Evolutionary conservation across 345 rosid genomes (phyloP).

Genomic region (Anastatica hierochuntica): DNA sequence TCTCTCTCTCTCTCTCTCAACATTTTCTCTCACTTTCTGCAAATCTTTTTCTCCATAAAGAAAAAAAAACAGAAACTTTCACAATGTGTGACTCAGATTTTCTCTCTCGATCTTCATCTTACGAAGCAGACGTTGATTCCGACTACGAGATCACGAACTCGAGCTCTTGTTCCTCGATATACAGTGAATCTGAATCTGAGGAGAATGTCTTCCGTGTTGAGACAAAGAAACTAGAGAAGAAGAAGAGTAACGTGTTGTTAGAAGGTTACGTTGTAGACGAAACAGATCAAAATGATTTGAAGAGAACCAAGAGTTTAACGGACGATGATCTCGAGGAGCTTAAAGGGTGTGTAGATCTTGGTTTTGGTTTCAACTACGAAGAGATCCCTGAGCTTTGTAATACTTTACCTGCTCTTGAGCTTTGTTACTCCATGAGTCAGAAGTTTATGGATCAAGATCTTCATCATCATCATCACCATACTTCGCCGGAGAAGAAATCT

Average conservation of each 20-base stretch:
- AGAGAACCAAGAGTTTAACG: conserved; percentile 78
- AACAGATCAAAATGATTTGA: conserved; percentile 43
- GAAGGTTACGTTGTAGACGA: conserved; percentile 73
- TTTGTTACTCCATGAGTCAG: conserved; percentile 93
- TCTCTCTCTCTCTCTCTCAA: too few species aligned
- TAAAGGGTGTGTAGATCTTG: conserved; percentile 96
- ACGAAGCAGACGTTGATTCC: conserved; percentile 25
- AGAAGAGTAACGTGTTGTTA: conserved; percentile 75
- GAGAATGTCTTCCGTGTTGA: too few species aligned
- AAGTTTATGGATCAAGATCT: conserved; percentile 74
- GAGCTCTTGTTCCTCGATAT: conserved; percentile 12
- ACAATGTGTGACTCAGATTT: conserved; percentile 17
- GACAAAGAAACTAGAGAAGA: conserved; percentile 30
- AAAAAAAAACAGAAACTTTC: too few species aligned
- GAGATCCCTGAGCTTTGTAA: conserved; percentile 97
- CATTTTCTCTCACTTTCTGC: too few species aligned
- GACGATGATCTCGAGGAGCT: conserved; percentile 92
- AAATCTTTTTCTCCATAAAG: too few species aligned
- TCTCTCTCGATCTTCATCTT: conserved; percentile 19
- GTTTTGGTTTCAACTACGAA: conserved; percentile 82
- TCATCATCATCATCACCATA: conserved; percentile 29
- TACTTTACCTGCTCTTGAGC: conserved; percentile 96
- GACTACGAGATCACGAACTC: conserved; percentile 19
- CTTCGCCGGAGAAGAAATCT: too few species aligned
- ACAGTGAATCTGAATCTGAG: conserved; percentile 9